phyloP scores from a whole-genome alignment of 1,284 basidiomycete species.

The Moniliophthora roreri region DNA sequence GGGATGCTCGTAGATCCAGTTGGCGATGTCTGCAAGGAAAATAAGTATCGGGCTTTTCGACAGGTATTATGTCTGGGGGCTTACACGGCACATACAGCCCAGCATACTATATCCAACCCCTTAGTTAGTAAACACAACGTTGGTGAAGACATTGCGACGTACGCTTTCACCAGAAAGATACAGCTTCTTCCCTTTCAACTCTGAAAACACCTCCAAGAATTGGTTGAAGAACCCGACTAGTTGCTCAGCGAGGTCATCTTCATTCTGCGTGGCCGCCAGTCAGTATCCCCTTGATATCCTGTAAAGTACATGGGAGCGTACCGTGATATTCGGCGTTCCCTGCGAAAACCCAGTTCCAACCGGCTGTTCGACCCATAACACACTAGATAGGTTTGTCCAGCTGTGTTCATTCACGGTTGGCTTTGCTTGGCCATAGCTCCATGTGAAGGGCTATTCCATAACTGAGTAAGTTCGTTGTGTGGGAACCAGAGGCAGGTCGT shows the following conservation, averaged over 20 bases:
- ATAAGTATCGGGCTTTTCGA: too few relatives aligned
- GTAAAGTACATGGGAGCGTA: constrained; percentile 20
- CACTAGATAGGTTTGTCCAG: constrained; percentile 80
- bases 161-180: constrained; percentile 75
- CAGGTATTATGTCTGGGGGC: constrained; percentile 17
- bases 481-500: not conserved
- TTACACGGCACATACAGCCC: constrained; percentile 65
- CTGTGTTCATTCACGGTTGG: constrained; percentile 70
- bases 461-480: not conserved
- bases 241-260: constrained; percentile 64
- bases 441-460: constrained; percentile 57
- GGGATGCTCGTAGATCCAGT: constrained; percentile 67
- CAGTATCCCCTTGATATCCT: not conserved
- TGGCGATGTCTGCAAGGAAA: constrained; percentile 80
- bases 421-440: constrained; percentile 64
- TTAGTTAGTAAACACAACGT: constrained; percentile 7
- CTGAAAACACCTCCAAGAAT: constrained; percentile 71
- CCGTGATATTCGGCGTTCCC: constrained; percentile 65
- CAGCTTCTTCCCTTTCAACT: constrained; percentile 69
- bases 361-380: constrained; percentile 85
- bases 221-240: constrained; percentile 72
- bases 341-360: constrained; percentile 82
- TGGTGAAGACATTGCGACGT: constrained; percentile 24
- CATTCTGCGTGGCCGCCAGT: constrained; percentile 42
- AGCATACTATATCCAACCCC: constrained; percentile 42